Evolutionary conservation across 441 rosid species (phyloP), one percentile per base, ranked within the genome.

Genomic region (Corymbia citriodora): DNA sequence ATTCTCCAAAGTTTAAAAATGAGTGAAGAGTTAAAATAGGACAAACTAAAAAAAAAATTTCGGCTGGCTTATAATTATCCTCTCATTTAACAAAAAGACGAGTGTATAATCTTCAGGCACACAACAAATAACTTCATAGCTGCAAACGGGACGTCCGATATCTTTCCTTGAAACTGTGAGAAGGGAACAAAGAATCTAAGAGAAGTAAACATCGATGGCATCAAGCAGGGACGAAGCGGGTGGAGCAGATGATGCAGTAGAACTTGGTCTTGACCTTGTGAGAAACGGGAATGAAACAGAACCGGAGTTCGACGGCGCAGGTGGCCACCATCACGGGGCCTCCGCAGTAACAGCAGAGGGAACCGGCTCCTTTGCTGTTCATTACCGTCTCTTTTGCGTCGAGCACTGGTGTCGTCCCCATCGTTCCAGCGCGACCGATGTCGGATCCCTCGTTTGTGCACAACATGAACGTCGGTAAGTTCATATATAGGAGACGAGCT

Each of bases 241-340:
- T 91, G n/a, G 91, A 90, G 90, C 91, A 91, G 87, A 90, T 70
- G 68, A 82, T 33, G 91, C 91, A 91, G 55, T 85, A 85, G 87
- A 54, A 79, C 90, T 89, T 89, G 63, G 65, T 89, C 89, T 90
- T 92, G 18, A 63, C 55, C 74, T 87, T 92, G 68, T 92, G 91
- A 8, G 91, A 90, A 87, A 90, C 74, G 31, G 92, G 90, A 36
- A 92, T 48, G 87, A 90, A 92, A 52, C 87, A 90, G 88, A 54
- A 55, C 16, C 36, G 49, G 87, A 92, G 61, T 25, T 88, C 65
- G 27, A 89, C 88, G 15, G 61, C 91, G 15, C 87, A 83, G 87
- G 89, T 89, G 9, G n/a, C 52, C 7, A 68, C 90, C 65, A 90
- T 48, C 36, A 92, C 90, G 4, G 91, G 91, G 7, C 90, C 91